phyloP scores from a whole-genome alignment of 2,329 filamentous ascomycete species.

The Cyclaneusma minus region DNA sequence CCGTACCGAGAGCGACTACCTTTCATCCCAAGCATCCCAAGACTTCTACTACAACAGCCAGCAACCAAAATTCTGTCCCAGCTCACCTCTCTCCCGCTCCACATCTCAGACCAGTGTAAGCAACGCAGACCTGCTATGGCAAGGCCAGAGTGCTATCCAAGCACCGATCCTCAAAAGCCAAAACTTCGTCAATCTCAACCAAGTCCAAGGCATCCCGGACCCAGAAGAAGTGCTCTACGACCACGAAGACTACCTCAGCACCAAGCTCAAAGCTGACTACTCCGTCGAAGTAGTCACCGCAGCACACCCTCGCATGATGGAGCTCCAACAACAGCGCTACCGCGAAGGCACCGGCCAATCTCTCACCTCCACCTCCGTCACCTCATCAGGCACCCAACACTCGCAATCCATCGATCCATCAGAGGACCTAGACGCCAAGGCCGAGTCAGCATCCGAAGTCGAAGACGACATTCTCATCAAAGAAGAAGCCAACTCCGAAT shows the following conservation, averaged over 20 bases:
- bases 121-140: slow-evolving; percentile 3
- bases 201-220: slow-evolving; percentile 14
- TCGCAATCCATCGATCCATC: too few species aligned
- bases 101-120: slow-evolving; percentile 5
- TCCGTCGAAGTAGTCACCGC: too few species aligned
- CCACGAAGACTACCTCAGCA: too few species aligned
- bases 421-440: slow-evolving; percentile 3
- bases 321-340: too few species aligned
- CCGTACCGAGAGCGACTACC: slow-evolving; percentile 8
- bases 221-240: slow-evolving; percentile 8
- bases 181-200: slow-evolving; percentile 11
- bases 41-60: slow-evolving; percentile 7
- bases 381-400: too few species aligned
- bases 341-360: too few species aligned
- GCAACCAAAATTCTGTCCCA: slow-evolving; percentile 5
- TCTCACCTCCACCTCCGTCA: too few species aligned
- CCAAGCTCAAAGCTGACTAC: too few species aligned
- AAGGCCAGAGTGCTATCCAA: not conserved
- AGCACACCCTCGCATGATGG: too few species aligned
- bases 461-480: too few species aligned
- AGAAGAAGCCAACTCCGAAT: slow-evolving; percentile 8
- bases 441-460: too few species aligned
- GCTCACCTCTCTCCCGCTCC: slow-evolving; percentile 4
- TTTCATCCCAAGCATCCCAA: too few species aligned
- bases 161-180: not conserved